Conservation (phyloP, 1,139 yeast species). For the Blastobotrys indianensis region DNA sequence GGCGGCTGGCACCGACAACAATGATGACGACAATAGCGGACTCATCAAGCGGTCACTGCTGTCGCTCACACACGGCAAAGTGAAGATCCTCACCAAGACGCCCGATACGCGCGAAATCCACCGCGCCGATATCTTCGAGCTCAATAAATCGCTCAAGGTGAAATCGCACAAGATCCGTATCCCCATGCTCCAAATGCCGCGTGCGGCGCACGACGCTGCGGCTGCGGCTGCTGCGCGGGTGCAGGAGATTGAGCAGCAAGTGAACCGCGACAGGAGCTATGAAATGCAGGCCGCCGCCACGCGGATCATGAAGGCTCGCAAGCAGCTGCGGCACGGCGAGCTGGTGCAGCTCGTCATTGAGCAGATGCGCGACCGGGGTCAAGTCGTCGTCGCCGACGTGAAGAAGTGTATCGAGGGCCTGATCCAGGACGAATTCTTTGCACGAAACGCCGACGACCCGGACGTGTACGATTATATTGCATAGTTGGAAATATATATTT, state of each 20-base stretch:
- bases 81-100: conserved; percentile 26
- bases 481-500: background rate
- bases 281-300: conserved; percentile 36
- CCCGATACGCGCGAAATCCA: conserved; percentile 23
- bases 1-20: conserved; percentile 16
- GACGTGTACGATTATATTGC: conserved; percentile 14
- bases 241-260: conserved; percentile 18
- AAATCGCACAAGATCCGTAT: conserved; percentile 29
- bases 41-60: conserved; percentile 28
- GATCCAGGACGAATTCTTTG: conserved; percentile 31
- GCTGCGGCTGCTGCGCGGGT: conserved; percentile 10
- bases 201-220: background rate
- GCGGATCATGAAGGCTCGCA: conserved; percentile 33
- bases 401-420: conserved; percentile 33
- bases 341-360: conserved; percentile 32
- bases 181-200: conserved; percentile 26
- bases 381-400: conserved; percentile 27
- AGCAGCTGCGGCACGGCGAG: conserved; percentile 31
- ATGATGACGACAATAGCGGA: conserved; percentile 8
- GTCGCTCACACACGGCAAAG: conserved; percentile 28
- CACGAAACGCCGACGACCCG: conserved; percentile 18
- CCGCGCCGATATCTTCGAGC: conserved; percentile 25
- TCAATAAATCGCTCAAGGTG: conserved; percentile 31
- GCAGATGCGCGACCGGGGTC: conserved; percentile 28
- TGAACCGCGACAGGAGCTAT: conserved; percentile 30